Evolutionary conservation across 305 asterid genomes (phyloP).

Genomic region (Solanum hybrid): DNA sequence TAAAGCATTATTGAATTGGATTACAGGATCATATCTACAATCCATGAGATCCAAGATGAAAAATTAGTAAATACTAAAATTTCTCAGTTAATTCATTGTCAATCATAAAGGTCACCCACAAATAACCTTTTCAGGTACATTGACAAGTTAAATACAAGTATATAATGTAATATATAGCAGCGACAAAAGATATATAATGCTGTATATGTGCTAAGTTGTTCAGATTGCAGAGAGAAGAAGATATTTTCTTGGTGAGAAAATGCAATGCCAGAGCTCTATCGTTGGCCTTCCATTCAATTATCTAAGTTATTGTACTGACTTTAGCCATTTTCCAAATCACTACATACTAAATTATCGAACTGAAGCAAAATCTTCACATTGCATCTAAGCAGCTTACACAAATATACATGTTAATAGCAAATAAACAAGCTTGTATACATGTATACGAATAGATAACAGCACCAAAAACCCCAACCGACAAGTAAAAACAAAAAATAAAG

Average conservation of each 20-base stretch:
- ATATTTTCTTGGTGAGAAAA: neutral
- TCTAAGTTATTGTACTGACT: neutral
- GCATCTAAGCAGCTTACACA: neutral
- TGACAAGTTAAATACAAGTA: neutral
- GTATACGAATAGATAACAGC: neutral
- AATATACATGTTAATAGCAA: neutral
- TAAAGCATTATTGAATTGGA: neutral
- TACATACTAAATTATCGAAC: neutral
- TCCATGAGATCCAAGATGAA: neutral
- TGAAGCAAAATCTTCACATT: neutral
- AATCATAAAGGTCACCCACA: neutral
- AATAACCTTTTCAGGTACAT: neutral
- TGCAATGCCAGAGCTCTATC: neutral
- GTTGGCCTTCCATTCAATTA: neutral
- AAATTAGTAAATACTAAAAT: neutral
- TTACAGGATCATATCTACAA: neutral
- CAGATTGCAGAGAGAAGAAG: neutral
- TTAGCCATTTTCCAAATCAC: neutral
- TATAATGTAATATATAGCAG: neutral
- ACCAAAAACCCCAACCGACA: neutral
- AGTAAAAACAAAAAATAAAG: neutral
- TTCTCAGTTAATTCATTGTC: neutral
- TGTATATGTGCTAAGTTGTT: neutral
- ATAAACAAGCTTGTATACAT: neutral
- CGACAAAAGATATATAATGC: neutral